Percentiles rank a stretch among this genome's conserved stretches.
Conservation (phyloP, 768 basidiomycete species). For the Pleurotus sapidus region DNA sequence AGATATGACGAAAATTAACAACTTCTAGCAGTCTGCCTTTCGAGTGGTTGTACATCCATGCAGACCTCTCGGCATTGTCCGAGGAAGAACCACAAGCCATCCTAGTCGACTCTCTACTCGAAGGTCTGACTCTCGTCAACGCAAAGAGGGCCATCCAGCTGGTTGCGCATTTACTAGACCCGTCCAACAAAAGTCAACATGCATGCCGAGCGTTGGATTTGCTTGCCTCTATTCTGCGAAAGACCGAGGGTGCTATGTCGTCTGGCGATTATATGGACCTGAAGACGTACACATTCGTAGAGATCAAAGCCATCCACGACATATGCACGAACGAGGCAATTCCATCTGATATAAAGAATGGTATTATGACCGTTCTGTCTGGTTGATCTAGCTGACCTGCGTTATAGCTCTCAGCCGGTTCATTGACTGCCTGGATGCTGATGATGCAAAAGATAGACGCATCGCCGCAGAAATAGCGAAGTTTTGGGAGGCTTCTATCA, state of each 20-base stretch:
- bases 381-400: neutral
- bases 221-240: conserved; percentile 32
- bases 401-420: conserved; percentile 39
- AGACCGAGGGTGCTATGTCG: conserved; percentile 22
- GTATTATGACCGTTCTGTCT: neutral
- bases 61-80: conserved; percentile 19
- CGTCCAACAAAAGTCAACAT: conserved; percentile 9
- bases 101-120: conserved; percentile 32
- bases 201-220: conserved; percentile 30
- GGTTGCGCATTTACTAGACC: conserved; percentile 31
- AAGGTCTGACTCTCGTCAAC: conserved; percentile 17
- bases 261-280: conserved; percentile 28
- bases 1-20: conserved; percentile 1
- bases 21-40: conserved; percentile 29
- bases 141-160: conserved; percentile 35
- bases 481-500: conserved; percentile 36
- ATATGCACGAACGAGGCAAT: conserved; percentile 29
- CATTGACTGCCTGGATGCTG: conserved; percentile 37
- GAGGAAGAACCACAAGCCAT: conserved; percentile 26
- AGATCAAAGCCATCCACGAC: conserved; percentile 25
- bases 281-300: conserved; percentile 38
- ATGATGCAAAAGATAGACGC: conserved; percentile 30
- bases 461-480: conserved; percentile 36
- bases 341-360: neutral
- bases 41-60: conserved; percentile 41